Evolutionary conservation across 441 rosid genomes (phyloP).

Genomic region (Aquilaria agallochum): DNA sequence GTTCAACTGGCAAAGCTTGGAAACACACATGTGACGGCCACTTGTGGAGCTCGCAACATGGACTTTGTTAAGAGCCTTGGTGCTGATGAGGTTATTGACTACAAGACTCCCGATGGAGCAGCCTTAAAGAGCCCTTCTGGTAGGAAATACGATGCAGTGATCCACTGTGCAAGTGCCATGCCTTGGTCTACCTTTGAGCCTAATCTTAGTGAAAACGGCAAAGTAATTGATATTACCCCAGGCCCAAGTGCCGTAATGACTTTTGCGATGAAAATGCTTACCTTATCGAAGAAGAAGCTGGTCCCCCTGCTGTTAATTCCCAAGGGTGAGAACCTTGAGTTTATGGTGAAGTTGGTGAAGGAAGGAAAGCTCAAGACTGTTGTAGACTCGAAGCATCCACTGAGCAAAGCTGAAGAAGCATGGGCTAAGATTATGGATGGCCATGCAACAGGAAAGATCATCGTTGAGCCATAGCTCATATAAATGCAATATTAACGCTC

Average conservation of each 20-base stretch:
- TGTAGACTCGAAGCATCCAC: constrained; percentile 46
- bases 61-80: constrained; percentile 59
- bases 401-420: constrained; percentile 63
- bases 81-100: constrained; percentile 67
- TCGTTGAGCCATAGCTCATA: constrained; percentile 40
- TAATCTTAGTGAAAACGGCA: constrained; percentile 40
- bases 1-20: constrained; percentile 70
- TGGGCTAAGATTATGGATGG: constrained; percentile 66
- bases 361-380: constrained; percentile 61
- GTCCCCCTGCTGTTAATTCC: constrained; percentile 36
- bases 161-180: constrained; percentile 53
- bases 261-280: constrained; percentile 44
- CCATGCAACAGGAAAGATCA: constrained; percentile 66
- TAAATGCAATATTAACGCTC: no score
- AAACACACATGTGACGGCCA: constrained; percentile 66
- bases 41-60: constrained; percentile 64
- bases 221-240: constrained; percentile 59
- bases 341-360: constrained; percentile 40
- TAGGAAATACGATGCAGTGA: constrained; percentile 53
- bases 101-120: constrained; percentile 61
- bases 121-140: constrained; percentile 64
- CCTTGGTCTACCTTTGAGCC: constrained; percentile 52
- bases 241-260: constrained; percentile 40
- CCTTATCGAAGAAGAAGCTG: constrained; percentile 56
- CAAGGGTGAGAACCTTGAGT: constrained; percentile 39